Percentiles rank a stretch among this genome's conserved stretches.
Conservation (phyloP, 495 filamentous ascomycete species). For the Neurospora sp. region DNA sequence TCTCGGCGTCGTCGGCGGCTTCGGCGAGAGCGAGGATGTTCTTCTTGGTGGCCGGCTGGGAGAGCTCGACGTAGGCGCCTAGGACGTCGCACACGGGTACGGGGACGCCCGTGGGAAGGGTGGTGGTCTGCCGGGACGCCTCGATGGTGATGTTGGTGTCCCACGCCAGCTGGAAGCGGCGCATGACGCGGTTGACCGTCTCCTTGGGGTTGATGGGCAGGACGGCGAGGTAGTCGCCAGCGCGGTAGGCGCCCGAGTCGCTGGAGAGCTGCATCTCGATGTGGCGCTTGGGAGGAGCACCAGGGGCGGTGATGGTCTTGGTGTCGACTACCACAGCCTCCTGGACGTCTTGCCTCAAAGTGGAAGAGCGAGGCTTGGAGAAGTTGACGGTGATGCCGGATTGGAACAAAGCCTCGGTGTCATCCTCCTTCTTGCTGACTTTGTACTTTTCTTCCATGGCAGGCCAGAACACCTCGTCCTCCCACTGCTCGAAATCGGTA, state of each 20-base stretch:
- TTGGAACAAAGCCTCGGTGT: conserved; percentile 3
- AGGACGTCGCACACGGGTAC: conserved; percentile 54
- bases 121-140: conserved; percentile 38
- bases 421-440: conserved; percentile 10
- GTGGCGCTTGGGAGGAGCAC: conserved; percentile 50
- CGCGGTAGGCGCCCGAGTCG: conserved; percentile 50
- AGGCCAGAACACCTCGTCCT: conserved; percentile 55
- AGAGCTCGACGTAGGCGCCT: conserved; percentile 61
- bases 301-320: conserved; percentile 42
- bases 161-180: conserved; percentile 46
- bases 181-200: conserved; percentile 44
- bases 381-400: conserved; percentile 45
- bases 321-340: conserved; percentile 50
- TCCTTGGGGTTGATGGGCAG: conserved; percentile 57
- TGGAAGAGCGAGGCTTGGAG: conserved; percentile 47
- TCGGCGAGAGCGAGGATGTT: conserved; percentile 38
- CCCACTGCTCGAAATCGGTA: conserved; percentile 62
- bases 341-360: conserved; percentile 54
- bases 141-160: conserved; percentile 45
- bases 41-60: conserved; percentile 54
- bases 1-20: conserved; percentile 26
- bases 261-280: conserved; percentile 55
- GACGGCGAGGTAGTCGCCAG: conserved; percentile 69
- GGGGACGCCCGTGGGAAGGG: conserved; percentile 47
- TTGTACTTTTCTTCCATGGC: conserved; percentile 44